phyloP scores from a whole-genome alignment of 2,329 filamentous ascomycete genomes.

The Shiraia sp. region DNA sequence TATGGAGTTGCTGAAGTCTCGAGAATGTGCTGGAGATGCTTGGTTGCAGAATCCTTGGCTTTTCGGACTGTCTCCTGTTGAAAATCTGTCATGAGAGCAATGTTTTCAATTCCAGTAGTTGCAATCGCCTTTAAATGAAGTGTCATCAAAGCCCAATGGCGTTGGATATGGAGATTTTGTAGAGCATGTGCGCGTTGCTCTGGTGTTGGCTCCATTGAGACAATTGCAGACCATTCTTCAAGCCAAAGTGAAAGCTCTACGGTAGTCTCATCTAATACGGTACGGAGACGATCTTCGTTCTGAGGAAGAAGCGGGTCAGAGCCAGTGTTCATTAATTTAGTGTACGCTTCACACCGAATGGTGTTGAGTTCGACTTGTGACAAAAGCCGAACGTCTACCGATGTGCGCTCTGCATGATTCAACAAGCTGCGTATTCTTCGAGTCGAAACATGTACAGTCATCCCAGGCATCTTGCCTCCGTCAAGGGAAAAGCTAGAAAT shows the following conservation, averaged over 20 bases:
- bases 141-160: constrained; percentile 59
- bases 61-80: constrained; percentile 55
- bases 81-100: constrained; percentile 55
- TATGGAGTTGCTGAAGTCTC: constrained; percentile 18
- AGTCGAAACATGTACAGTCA: constrained; percentile 41
- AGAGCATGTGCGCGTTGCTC: constrained; percentile 29
- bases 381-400: constrained; percentile 56
- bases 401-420: constrained; percentile 48
- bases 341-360: constrained; percentile 40
- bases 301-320: constrained; percentile 11
- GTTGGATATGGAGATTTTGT: constrained; percentile 56
- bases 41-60: constrained; percentile 56
- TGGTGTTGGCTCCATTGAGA: constrained; percentile 16
- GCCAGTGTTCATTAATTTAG: constrained; percentile 16
- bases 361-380: constrained; percentile 57
- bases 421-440: constrained; percentile 53
- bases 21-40: constrained; percentile 56
- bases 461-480: constrained; percentile 50
- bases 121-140: constrained; percentile 57
- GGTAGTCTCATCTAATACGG: constrained; percentile 23
- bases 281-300: constrained; percentile 23
- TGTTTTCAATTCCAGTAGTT: constrained; percentile 54
- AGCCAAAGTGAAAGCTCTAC: constrained; percentile 46
- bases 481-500: constrained; percentile 48
- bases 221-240: constrained; percentile 43